Conservation (phyloP, 1,284 basidiomycete genomes). For the Melampsora abietis-canadensis region DNA sequence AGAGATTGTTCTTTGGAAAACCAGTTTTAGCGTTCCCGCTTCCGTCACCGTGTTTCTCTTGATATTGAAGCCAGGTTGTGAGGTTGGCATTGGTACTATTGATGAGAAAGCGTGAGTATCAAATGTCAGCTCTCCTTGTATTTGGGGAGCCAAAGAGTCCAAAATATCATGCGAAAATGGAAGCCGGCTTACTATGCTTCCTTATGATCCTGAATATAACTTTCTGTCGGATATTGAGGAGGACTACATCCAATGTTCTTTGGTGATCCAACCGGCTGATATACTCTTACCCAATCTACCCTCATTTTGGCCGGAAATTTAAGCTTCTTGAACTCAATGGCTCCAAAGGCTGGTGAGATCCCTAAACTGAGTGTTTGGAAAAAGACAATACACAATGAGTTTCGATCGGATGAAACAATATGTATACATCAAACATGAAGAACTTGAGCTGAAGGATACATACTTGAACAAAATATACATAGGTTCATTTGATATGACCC, state of each 20-base stretch:
- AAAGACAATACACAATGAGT: constrained; percentile 51
- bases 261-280: constrained; percentile 52
- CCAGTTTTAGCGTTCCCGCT: constrained; percentile 32
- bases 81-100: constrained; percentile 55
- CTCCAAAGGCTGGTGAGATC: constrained; percentile 47
- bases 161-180: background rate
- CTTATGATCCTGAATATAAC: constrained; percentile 60
- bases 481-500: constrained; percentile 77
- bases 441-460: background rate
- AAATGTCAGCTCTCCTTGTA: background rate
- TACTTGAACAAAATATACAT: constrained; percentile 42
- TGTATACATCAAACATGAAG: background rate
- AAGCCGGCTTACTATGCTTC: constrained; percentile 30
- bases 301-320: constrained; percentile 44
- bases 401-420: constrained; percentile 54
- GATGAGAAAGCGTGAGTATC: background rate
- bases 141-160: background rate
- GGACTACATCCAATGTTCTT: constrained; percentile 82
- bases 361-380: constrained; percentile 32
- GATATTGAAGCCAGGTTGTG: constrained; percentile 53
- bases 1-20: constrained; percentile 40
- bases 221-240: constrained; percentile 67
- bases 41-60: constrained; percentile 27
- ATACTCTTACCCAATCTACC: constrained; percentile 45
- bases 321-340: constrained; percentile 43